phyloP scores from a whole-genome alignment of 2,329 filamentous ascomycete species.

The Aspergillus sp. region DNA sequence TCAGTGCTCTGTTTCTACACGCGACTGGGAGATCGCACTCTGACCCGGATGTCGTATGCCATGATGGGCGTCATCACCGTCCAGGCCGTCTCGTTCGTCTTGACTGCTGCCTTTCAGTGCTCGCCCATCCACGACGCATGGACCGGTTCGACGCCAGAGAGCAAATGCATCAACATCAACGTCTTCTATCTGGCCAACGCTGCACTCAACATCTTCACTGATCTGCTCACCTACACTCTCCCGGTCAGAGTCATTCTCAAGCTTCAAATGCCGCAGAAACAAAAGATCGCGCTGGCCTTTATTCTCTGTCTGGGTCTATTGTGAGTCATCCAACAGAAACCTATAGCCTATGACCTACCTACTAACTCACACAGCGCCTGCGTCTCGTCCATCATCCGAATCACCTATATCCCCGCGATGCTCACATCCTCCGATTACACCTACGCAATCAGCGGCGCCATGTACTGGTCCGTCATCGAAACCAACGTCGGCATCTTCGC shows the following conservation, averaged over 20 bases:
- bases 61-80: conserved; percentile 39
- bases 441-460: conserved; percentile 35
- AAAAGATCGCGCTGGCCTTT: conserved; percentile 42
- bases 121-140: conserved; percentile 36
- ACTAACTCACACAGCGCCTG: conserved; percentile 31
- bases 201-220: conserved; percentile 56
- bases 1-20: conserved; percentile 45
- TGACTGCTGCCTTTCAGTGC: conserved; percentile 43
- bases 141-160: conserved; percentile 22
- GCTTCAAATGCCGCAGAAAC: conserved; percentile 44
- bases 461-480: conserved; percentile 44
- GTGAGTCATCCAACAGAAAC: conserved; percentile 9
- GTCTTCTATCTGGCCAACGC: conserved; percentile 51
- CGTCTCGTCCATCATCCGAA: conserved; percentile 44
- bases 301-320: conserved; percentile 51
- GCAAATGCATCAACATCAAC: conserved; percentile 46
- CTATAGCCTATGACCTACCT: not conserved
- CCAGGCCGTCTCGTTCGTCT: conserved; percentile 38
- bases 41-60: conserved; percentile 30
- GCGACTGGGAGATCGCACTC: conserved; percentile 36
- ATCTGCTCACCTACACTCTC: conserved; percentile 52
- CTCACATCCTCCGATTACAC: conserved; percentile 32
- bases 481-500: conserved; percentile 40
- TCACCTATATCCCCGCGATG: conserved; percentile 42
- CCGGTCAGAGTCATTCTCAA: conserved; percentile 46